Evolutionary conservation across 75 land plant genomes (phyloP), one percentile per base, ranked within the genome.

Genomic region (Cunninghamia lanceolata): DNA sequence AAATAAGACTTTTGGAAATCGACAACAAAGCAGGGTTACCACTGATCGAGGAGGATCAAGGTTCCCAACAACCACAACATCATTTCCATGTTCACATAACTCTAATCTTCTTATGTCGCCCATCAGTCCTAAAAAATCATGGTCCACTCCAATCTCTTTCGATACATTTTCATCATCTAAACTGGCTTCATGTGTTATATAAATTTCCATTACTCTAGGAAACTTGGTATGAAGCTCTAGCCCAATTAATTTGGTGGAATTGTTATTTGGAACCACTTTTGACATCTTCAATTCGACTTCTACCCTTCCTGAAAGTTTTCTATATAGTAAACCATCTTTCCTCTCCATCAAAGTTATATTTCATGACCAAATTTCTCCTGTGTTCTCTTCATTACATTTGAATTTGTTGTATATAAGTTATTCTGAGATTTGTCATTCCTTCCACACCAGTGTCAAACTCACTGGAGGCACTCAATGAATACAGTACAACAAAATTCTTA

Each of bases 311-410:
- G 38, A 36, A 14, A 75, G 39, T 75, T 38, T 75, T 36, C 39
- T 16, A 39, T 75, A 75, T 4, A 38, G 78, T 75, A 75, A 75
- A 36, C 39, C 40, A 19, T 42, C 40, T 38, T 75, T 36, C 40
- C 42, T 75, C 78, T 75, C 78, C 42, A 75, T 75, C 40, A 36
- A 36, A 75, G 42, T 75, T 75, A 75, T 75, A 38, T 75, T 38
- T 75, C 78, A 38, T 21, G 78, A 38, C 40, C 78, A 75, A 75
- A 38, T 73, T 38, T 75, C 78, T 75, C 78, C 78, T 35, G 17
- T 36, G 36, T 16, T 75, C 40, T 16, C 40, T 75, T 75, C 78
- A 75, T 75, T 6, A n/a, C n/a, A n/a, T n/a, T n/a, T n/a, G n/a
- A n/a, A n/a, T n/a, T n/a, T n/a, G n/a, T n/a, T n/a, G n/a, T n/a